A percentile compares a stretch with the other conserved stretches of the same genome.
Conservation (phyloP, 805 yeast genomes). For the Teunomyces tritomae region DNA sequence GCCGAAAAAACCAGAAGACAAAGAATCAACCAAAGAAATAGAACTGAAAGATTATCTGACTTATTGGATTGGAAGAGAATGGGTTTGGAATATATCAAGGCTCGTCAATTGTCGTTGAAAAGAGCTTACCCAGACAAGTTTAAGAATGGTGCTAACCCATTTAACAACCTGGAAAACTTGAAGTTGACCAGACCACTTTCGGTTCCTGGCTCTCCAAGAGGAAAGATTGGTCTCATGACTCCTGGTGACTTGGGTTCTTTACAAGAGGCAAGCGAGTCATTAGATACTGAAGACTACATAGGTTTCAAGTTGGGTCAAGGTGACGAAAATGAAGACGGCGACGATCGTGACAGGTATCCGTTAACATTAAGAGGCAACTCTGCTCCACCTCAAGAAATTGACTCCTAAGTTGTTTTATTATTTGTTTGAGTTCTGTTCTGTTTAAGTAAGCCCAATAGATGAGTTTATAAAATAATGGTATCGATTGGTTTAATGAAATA, state of each 20-base stretch:
- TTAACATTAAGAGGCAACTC: slow-evolving; percentile 50
- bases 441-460: slow-evolving; percentile 1
- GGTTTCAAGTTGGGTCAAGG: slow-evolving; percentile 48
- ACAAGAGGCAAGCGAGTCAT: slow-evolving; percentile 78
- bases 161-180: slow-evolving; percentile 44
- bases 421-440: background rate
- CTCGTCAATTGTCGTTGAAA: slow-evolving; percentile 85
- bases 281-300: slow-evolving; percentile 74
- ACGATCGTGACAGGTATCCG: slow-evolving; percentile 39
- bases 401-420: background rate
- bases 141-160: slow-evolving; percentile 49
- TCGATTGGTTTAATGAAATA: too few relatives aligned
- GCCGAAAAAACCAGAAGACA: slow-evolving; percentile 89
- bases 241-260: slow-evolving; percentile 98
- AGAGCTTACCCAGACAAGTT: slow-evolving; percentile 91
- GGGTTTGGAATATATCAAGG: slow-evolving; percentile 96
- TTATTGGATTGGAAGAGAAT: slow-evolving; percentile 95
- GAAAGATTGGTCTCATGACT: slow-evolving; percentile 75
- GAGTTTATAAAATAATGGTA: background rate
- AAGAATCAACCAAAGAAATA: slow-evolving; percentile 94
- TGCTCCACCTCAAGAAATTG: slow-evolving; percentile 35
- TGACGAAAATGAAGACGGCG: slow-evolving; percentile 43
- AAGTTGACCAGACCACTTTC: slow-evolving; percentile 89
- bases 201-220: slow-evolving; percentile 96
- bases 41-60: slow-evolving; percentile 93